Evolutionary conservation across 352 stramenopile species (phyloP).

Genomic region (Labyrinthula sp.): DNA sequence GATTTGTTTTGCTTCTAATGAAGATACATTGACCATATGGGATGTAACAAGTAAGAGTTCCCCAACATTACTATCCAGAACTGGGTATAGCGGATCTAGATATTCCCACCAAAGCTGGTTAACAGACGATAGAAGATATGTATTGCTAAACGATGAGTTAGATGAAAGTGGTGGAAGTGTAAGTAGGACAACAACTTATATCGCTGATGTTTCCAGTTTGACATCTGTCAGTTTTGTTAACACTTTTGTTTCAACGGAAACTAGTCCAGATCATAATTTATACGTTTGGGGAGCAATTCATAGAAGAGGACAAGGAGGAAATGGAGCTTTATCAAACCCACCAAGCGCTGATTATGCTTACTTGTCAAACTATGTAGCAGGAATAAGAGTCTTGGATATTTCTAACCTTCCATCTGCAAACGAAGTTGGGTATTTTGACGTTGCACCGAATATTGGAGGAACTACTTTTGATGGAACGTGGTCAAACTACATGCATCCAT

Average conservation of each 20-base stretch:
- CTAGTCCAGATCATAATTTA: too few relatives aligned
- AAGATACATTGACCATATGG: constrained; percentile 26
- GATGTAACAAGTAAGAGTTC: constrained; percentile 33
- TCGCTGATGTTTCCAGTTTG: too few relatives aligned
- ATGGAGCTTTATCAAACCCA: constrained; percentile 2
- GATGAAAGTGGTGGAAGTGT: constrained; percentile 29
- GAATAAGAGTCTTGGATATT: constrained; percentile 1
- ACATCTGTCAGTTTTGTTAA: too few relatives aligned
- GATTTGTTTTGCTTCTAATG: constrained; percentile 32
- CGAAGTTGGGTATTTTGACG: too few relatives aligned
- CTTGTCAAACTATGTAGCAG: constrained; percentile 6
- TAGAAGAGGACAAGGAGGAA: not conserved
- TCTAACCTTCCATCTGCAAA: too few relatives aligned
- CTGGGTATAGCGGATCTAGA: constrained; percentile 6
- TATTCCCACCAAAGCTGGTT: constrained; percentile 36
- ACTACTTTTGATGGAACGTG: too few relatives aligned
- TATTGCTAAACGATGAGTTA: constrained; percentile 33
- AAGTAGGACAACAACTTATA: too few relatives aligned
- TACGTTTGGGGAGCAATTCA: too few relatives aligned
- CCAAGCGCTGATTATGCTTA: not conserved
- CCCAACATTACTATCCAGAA: constrained; percentile 3
- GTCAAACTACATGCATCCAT: too few relatives aligned
- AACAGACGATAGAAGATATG: constrained; percentile 27
- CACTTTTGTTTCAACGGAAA: too few relatives aligned
- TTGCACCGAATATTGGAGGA: too few relatives aligned